Percentiles rank a stretch among this genome's conserved stretches.
phyloP scores from a whole-genome alignment of 2,329 filamentous ascomycete genomes.

The Huntiella abstrusa region DNA sequence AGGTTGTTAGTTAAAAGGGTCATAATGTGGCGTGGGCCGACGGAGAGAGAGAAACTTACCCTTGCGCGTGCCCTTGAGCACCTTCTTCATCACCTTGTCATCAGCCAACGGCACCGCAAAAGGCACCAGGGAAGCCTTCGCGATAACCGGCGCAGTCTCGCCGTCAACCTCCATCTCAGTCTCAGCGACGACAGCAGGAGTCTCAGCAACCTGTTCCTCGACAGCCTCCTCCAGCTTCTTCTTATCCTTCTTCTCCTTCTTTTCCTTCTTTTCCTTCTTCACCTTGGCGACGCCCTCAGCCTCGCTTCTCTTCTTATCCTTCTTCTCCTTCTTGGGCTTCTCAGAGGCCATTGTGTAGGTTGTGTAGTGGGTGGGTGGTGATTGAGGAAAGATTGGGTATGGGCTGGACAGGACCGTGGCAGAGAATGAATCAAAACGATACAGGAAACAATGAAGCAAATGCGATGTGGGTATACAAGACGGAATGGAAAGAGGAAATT shows the following conservation, averaged over 20 bases:
- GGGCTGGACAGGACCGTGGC: too few species aligned
- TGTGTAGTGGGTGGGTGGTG: background rate
- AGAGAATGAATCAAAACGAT: slow-evolving; percentile 12
- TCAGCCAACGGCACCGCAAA: slow-evolving; percentile 69
- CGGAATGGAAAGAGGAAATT: background rate
- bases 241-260: slow-evolving; percentile 39
- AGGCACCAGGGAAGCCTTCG: slow-evolving; percentile 48
- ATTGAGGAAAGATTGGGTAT: background rate
- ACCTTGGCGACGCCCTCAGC: slow-evolving; percentile 37
- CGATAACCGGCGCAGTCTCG: slow-evolving; percentile 19
- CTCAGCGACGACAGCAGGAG: slow-evolving; percentile 22
- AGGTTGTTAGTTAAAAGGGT: slow-evolving; percentile 11
- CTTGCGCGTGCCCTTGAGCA: slow-evolving; percentile 37
- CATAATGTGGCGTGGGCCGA: background rate
- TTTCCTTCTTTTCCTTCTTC: slow-evolving; percentile 42
- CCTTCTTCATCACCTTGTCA: slow-evolving; percentile 53
- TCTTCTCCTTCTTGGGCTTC: slow-evolving; percentile 30
- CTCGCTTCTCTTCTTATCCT: slow-evolving; percentile 41
- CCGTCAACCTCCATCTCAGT: slow-evolving; percentile 19
- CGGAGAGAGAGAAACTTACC: slow-evolving; percentile 22
- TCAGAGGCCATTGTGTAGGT: slow-evolving; percentile 25
- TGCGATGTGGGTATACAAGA: slow-evolving; percentile 1
- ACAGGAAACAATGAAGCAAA: slow-evolving; percentile 3
- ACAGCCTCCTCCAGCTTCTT: slow-evolving; percentile 57
- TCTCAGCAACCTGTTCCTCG: slow-evolving; percentile 38